Conservation (phyloP, 2,329 filamentous ascomycete genomes). For the Fusarium sp. region DNA sequence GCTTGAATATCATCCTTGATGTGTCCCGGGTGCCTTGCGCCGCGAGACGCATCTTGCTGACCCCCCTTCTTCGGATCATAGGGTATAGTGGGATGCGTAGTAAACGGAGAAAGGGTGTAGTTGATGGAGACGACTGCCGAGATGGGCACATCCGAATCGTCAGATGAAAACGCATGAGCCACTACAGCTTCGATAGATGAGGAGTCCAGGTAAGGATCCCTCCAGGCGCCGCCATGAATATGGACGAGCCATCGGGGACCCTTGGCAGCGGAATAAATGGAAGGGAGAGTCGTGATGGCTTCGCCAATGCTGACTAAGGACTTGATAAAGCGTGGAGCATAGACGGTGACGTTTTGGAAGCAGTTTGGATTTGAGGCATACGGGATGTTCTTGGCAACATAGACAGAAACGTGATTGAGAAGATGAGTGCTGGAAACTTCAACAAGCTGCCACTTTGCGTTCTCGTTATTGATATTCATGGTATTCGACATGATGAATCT, state of each 20-base stretch:
- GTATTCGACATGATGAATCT: neutral
- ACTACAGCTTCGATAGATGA: neutral
- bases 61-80: neutral
- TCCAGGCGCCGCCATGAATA: neutral
- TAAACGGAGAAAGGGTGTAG: neutral
- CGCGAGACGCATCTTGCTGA: neutral
- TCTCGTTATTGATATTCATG: neutral
- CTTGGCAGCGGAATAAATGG: neutral
- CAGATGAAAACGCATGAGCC: neutral
- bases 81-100: neutral
- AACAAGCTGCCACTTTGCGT: neutral
- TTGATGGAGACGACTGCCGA: neutral
- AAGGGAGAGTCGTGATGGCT: neutral
- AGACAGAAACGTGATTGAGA: neutral
- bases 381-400: neutral
- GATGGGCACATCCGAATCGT: neutral
- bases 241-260: neutral
- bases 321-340: neutral
- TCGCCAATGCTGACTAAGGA: neutral
- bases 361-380: neutral
- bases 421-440: neutral
- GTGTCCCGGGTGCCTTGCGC: neutral
- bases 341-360: neutral
- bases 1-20: neutral
- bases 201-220: neutral